Percentiles rank a stretch among this genome's conserved stretches.
Evolutionary conservation across 371 early-diverging fungal genomes (phyloP).

Genomic region (Polyrhizophydium stewartii): DNA sequence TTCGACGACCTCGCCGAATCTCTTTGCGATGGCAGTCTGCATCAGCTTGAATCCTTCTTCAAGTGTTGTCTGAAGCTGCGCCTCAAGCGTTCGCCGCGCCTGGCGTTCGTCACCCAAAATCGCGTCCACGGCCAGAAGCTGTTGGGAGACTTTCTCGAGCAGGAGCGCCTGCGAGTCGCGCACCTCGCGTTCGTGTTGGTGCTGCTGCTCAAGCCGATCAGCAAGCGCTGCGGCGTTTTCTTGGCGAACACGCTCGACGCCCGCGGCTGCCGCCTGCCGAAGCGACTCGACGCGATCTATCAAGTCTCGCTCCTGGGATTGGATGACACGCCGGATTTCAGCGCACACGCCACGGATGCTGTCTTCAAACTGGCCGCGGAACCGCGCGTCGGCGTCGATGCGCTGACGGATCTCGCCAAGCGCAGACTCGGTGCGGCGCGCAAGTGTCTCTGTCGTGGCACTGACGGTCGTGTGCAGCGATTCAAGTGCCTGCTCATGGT

Average conservation of each 20-base stretch:
- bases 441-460: slow-evolving; percentile 11
- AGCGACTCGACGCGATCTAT: slow-evolving; percentile 26
- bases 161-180: slow-evolving; percentile 7
- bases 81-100: slow-evolving; percentile 15
- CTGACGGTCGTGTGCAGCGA: slow-evolving; percentile 20
- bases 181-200: slow-evolving; percentile 14
- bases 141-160: slow-evolving; percentile 5
- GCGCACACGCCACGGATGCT: slow-evolving; percentile 22
- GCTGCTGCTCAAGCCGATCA: slow-evolving; percentile 12
- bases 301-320: slow-evolving; percentile 19
- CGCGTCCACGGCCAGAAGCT: slow-evolving; percentile 13
- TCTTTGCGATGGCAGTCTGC: slow-evolving; percentile 14
- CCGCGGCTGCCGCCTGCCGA: slow-evolving; percentile 8
- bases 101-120: slow-evolving; percentile 13
- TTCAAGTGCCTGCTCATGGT: slow-evolving; percentile 29
- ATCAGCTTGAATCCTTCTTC: slow-evolving; percentile 24
- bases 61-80: slow-evolving; percentile 10
- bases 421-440: slow-evolving; percentile 19
- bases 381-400: slow-evolving; percentile 30
- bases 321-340: slow-evolving; percentile 23
- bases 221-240: slow-evolving; percentile 18
- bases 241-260: slow-evolving; percentile 22
- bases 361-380: slow-evolving; percentile 24
- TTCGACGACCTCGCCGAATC: slow-evolving; percentile 13
- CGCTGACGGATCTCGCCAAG: slow-evolving; percentile 21